Base-by-base conservation (phyloP, 225 moss, liverwort and hornwort species). In the Pleurozium schreberi region DNA sequence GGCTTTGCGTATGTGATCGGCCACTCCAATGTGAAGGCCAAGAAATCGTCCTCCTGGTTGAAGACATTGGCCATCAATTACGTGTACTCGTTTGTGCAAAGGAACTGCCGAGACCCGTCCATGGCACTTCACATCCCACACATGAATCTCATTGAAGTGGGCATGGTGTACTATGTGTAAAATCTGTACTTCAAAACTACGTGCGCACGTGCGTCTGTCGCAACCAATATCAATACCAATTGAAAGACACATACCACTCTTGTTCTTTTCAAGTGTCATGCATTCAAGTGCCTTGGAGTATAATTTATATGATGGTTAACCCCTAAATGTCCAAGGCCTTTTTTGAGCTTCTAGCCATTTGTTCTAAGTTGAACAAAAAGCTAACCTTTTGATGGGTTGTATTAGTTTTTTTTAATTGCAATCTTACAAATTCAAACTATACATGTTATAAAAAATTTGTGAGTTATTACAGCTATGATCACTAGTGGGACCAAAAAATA, bases 1-100 rank as follows among this genome's bases (percentile, higher is more conserved):
- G 95, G 95, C 17, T 83, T 95, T 60, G 75, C 94, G 4, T 94
- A 95, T 11, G 36, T 95, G 58, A 89, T 93, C 62, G 91, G 95
- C 80, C 89, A 93, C 83, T 83, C 93, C 2, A 80, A 73, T 14
- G 93, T 95, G 83, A 90, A 83, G 84, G 93, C 94, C 8, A 90
- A 87, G 88, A 91, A 85, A 53, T 88, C 85, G 19, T 94, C 95
- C 14, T 92, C 90, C 0, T 92, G 90, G 85, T 38, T 95, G 80
- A 93, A 93, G 90, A 82, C 64, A 21, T 62, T 94, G n/a, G 81
- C 88, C 30, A 88, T 95, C 22, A 85, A 95, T 77, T 88, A 60
- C 47, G 81, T 86, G 11, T 95, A 94, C 63, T 85, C 95, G 8
- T 92, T 93, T 79, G 62, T 95, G 79, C 90, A 91, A 31, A 88